These are phyloP conservation scores for Williopsis jadinii DNA, from an alignment of 1,139 yeast species.

Conservation along the genomic window DNA sequence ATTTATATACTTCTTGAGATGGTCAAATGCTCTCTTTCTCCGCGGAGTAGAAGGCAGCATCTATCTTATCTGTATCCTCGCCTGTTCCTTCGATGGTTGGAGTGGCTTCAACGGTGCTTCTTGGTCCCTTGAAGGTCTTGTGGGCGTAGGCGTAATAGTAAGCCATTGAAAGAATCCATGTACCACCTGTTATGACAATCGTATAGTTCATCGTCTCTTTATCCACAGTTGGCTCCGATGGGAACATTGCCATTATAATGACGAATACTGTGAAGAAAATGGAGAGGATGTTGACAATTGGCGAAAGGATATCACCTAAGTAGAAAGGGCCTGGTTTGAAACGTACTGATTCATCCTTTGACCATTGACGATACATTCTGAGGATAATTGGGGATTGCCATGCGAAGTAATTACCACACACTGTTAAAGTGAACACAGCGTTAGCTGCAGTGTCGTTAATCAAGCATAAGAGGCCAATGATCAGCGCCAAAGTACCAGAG, in stretches of 20 bases:
- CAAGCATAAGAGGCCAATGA: slow-evolving; percentile 47
- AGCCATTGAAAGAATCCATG: slow-evolving; percentile 38
- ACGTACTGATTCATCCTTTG: slow-evolving; percentile 32
- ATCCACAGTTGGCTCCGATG: slow-evolving; percentile 35
- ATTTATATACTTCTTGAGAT: slow-evolving; percentile 2
- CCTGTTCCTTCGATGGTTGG: slow-evolving; percentile 2
- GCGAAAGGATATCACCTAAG: slow-evolving; percentile 44
- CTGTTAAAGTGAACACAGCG: slow-evolving; percentile 48
- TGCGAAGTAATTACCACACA: slow-evolving; percentile 50
- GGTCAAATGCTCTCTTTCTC: too few relatives aligned
- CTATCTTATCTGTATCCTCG: slow-evolving; percentile 6
- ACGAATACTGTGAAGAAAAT: slow-evolving; percentile 30
- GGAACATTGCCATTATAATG: slow-evolving; percentile 42
- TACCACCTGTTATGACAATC: slow-evolving; percentile 45
- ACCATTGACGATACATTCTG: slow-evolving; percentile 26
- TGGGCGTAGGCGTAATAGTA: slow-evolving; percentile 29
- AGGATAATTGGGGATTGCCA: slow-evolving; percentile 50
- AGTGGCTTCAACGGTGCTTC: slow-evolving; percentile 9
- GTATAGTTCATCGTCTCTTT: slow-evolving; percentile 52
- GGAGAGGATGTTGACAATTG: slow-evolving; percentile 28
- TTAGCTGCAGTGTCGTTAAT: slow-evolving; percentile 50
- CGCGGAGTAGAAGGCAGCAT: not conserved
- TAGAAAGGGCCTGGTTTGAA: slow-evolving; percentile 62
- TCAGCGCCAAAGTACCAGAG: slow-evolving; percentile 37
- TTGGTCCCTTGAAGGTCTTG: slow-evolving; percentile 14